Conservation (phyloP, 2,329 filamentous ascomycete species). For the Fusarium beomiforme region DNA sequence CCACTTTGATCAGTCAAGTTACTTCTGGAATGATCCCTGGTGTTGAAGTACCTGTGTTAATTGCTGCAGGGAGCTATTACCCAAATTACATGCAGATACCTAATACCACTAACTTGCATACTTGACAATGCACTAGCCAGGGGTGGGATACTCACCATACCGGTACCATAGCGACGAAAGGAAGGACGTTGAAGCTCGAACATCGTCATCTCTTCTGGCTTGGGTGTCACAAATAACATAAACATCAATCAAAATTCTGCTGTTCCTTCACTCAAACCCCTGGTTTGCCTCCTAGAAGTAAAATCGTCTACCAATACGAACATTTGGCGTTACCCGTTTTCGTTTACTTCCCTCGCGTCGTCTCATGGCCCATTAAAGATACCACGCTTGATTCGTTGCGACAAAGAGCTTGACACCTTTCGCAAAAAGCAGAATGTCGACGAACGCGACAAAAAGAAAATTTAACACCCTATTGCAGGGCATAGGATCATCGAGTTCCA, state of each 20-base stretch:
- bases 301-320: not conserved
- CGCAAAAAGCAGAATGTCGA: slow-evolving; percentile 59
- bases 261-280: too few relatives aligned
- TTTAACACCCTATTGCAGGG: slow-evolving; percentile 80
- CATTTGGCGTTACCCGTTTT: not conserved
- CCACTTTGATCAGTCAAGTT: not conserved
- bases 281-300: too few relatives aligned
- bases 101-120: not conserved
- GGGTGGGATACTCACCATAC: not conserved
- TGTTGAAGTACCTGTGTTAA: not conserved
- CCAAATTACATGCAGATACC: rapidly evolving
- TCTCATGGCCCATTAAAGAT: not conserved
- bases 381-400: not conserved
- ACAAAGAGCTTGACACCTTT: not conserved
- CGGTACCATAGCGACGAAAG: slow-evolving; percentile 14
- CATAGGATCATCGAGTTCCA: slow-evolving; percentile 59
- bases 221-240: slow-evolving; percentile 26
- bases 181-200: slow-evolving; percentile 1
- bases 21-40: not conserved
- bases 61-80: too few relatives aligned
- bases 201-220: slow-evolving; percentile 14
- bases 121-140: not conserved
- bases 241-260: not conserved
- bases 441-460: slow-evolving; percentile 82
- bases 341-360: not conserved